Percentiles rank a stretch among this genome's conserved stretches.
Conservation (phyloP, 345 rosid species). For the Syzygium oleosum region DNA sequence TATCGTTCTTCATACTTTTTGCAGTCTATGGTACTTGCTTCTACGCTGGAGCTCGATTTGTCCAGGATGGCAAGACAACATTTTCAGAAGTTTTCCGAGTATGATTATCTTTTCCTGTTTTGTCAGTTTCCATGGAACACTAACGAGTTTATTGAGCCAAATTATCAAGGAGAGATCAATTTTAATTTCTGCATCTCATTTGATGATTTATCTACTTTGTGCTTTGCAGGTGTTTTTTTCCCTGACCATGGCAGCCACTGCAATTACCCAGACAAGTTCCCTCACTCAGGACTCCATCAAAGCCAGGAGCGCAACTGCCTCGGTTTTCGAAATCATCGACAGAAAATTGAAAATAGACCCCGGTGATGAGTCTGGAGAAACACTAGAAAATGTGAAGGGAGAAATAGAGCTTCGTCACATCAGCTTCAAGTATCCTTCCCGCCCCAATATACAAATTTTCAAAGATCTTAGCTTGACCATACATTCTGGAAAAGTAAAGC, state of each 20-base stretch:
- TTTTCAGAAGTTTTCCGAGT: constrained; percentile 58
- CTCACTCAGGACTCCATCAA: constrained; percentile 17
- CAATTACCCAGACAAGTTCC: constrained; percentile 25
- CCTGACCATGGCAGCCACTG: constrained; percentile 20
- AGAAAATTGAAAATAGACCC: constrained; percentile 19
- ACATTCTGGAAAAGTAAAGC: constrained; percentile 22
- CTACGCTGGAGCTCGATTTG: constrained; percentile 68
- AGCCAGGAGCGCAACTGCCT: constrained; percentile 25
- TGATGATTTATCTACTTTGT: not conserved
- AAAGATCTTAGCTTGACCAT: constrained; percentile 37
- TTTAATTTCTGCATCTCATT: not conserved
- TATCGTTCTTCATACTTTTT: constrained; percentile 44
- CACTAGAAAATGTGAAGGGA: constrained; percentile 45
- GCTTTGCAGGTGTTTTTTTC: constrained; percentile 26
- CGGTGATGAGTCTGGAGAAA: constrained; percentile 27
- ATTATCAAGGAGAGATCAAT: not conserved
- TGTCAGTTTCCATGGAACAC: not conserved
- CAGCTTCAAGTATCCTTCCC: constrained; percentile 62
- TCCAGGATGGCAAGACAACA: constrained; percentile 32
- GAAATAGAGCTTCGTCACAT: constrained; percentile 59
- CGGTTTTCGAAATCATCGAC: constrained; percentile 24
- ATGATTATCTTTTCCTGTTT: not conserved
- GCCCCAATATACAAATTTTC: constrained; percentile 69
- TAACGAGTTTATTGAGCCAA: not conserved
- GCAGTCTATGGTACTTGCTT: constrained; percentile 54